phyloP scores from a whole-genome alignment of 345 rosid species.

The Populus pruinosa region DNA sequence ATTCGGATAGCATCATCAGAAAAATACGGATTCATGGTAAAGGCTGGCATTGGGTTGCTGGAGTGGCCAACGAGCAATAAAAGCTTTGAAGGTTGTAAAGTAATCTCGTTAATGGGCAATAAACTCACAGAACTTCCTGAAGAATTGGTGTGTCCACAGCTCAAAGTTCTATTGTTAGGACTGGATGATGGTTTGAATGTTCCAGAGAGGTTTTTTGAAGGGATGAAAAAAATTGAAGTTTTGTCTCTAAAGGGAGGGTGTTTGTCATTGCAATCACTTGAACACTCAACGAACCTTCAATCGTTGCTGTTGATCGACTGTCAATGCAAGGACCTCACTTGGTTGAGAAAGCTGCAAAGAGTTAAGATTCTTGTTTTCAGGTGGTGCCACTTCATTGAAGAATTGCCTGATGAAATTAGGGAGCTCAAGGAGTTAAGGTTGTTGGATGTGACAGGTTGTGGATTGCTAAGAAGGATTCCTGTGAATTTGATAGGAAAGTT shows the following conservation, averaged over 20 bases:
- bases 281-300: not conserved
- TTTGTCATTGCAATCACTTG: not conserved
- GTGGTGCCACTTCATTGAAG: not conserved
- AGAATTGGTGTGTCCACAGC: not conserved
- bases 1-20: not conserved
- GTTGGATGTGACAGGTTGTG: too few species aligned
- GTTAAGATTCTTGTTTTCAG: not conserved
- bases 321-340: not conserved
- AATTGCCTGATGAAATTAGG: not conserved
- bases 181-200: not conserved
- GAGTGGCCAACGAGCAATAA: not conserved
- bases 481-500: too few species aligned
- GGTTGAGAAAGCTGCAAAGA: not conserved
- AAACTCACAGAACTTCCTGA: not conserved
- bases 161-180: conserved; percentile 2
- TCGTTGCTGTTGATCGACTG: not conserved
- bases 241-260: not conserved
- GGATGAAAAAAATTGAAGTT: not conserved
- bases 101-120: conserved; percentile 2
- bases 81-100: not conserved
- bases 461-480: too few species aligned
- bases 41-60: not conserved
- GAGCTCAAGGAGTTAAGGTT: not conserved
- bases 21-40: not conserved
- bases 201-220: not conserved